Evolutionary conservation across 805 yeast genomes (phyloP), one percentile per base, ranked within the genome.

Genomic region (Ogataea haglerorum): DNA sequence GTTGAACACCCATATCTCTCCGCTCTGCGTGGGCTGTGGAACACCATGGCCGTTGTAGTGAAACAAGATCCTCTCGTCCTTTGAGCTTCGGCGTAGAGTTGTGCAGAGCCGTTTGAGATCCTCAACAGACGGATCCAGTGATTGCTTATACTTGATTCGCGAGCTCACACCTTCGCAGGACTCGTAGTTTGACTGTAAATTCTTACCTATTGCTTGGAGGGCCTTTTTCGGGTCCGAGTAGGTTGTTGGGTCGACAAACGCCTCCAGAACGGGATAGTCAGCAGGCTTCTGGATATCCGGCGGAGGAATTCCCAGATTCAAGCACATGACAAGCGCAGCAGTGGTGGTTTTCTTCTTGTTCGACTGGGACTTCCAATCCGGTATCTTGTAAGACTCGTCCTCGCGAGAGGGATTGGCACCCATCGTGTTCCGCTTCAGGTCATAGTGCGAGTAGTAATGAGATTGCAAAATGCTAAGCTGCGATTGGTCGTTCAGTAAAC

Each of bases 11-110:
- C 99, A 93, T 19, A 93, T 87, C 58, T 93, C 99, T 17, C 99
- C 99, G 33, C 90, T 79, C 25, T 88, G 80, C 0, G 99, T 93
- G 0, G 99, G 98, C 54, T 88, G 88, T 0, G 99, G 99, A 2
- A 93, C 99, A 17, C 99, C 99, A 58, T 93, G 99, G 6, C 99
- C 99, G 54, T 93, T 93, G 61, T 93, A 93, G 60, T 93, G 98
- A 61, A 93, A 91, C 39, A 93, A 61, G 8, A 91, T 85, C 45
- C 99, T 72, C 59, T 91, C 98, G 47, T 91, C 97, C 56, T 90
- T 87, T 2, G 97, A 95, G 43, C 85, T 84, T 41, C 97, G 73
- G 51, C 99, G 71, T 45, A 93, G 67, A 0, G 95, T 85, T 51
- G 87, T 84, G 60, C 97, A 90, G 52, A 90, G 85, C 35, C 97